These are phyloP conservation scores for Wickerhamiella spandovensis DNA, from an alignment of 805 yeast genomes.

Conservation along the genomic window DNA sequence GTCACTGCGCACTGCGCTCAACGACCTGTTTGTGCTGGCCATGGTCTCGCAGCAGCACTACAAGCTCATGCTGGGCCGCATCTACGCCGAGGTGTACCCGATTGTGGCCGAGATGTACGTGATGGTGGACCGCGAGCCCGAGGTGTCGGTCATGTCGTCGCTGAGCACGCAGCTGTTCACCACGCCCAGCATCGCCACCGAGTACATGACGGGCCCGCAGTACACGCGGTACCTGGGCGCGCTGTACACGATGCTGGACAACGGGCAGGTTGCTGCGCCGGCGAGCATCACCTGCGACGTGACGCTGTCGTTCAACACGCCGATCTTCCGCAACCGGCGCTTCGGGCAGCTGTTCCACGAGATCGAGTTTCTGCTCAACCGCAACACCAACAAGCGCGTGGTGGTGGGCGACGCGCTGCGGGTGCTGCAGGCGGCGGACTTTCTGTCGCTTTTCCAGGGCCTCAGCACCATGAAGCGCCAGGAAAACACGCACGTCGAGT, in stretches of 20 bases:
- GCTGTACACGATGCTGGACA: constrained; percentile 49
- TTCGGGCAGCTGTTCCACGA: constrained; percentile 74
- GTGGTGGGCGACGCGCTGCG: constrained; percentile 34
- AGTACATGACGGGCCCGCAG: constrained; percentile 51
- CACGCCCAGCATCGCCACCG: constrained; percentile 64
- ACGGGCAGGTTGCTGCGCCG: constrained; percentile 32
- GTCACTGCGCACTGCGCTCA: constrained; percentile 39
- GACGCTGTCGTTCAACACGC: constrained; percentile 22
- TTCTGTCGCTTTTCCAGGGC: constrained; percentile 62
- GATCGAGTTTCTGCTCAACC: constrained; percentile 58
- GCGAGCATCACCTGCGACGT: constrained; percentile 26
- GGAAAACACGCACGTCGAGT: constrained; percentile 71
- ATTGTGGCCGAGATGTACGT: constrained; percentile 56
- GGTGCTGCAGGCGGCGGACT: constrained; percentile 48
- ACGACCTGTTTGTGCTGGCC: constrained; percentile 51
- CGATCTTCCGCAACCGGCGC: constrained; percentile 47
- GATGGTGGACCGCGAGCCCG: constrained; percentile 76
- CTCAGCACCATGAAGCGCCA: constrained; percentile 64
- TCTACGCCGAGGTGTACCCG: constrained; percentile 76
- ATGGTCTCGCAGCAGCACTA: constrained; percentile 46
- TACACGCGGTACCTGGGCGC: constrained; percentile 47
- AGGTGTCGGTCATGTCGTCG: constrained; percentile 56
- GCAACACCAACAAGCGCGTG: constrained; percentile 43
- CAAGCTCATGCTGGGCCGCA: constrained; percentile 51
- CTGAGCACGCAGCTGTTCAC: constrained; percentile 81